Percentiles rank a stretch among this genome's conserved stretches.
These are phyloP conservation scores for Leishmania arabica DNA, from an alignment of 208 protist species.

Conservation along the genomic window DNA sequence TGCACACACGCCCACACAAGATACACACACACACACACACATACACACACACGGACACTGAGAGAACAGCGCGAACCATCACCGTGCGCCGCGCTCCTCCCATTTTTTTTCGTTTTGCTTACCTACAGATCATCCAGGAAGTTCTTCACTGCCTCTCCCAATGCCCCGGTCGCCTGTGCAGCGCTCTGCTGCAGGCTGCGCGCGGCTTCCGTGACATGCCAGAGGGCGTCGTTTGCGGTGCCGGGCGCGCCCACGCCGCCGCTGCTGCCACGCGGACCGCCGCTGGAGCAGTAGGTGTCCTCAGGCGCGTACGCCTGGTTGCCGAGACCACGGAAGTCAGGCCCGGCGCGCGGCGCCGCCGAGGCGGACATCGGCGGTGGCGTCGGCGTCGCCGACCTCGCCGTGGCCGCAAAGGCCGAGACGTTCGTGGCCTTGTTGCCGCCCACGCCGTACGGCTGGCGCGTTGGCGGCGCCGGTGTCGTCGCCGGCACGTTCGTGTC, in stretches of 20 bases:
- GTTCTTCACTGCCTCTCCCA: conserved; percentile 54
- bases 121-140: conserved; percentile 67
- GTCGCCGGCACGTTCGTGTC: conserved; percentile 16
- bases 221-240: conserved; percentile 46
- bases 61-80: background rate
- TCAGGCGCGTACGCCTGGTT: conserved; percentile 56
- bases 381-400: background rate
- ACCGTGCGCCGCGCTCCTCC: background rate
- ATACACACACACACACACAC: background rate
- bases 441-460: background rate
- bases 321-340: conserved; percentile 70
- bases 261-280: conserved; percentile 12
- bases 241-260: conserved; percentile 6
- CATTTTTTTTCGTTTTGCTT: background rate
- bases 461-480: conserved; percentile 11
- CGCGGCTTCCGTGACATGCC: conserved; percentile 58
- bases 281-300: background rate
- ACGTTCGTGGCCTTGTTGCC: conserved; percentile 20
- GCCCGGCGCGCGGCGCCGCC: conserved; percentile 34
- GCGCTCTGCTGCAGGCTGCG: conserved; percentile 55
- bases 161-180: conserved; percentile 37
- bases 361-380: background rate
- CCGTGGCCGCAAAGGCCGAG: background rate
- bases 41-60: background rate
- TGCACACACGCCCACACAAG: background rate